Base-by-base conservation (phyloP, 2,329 filamentous ascomycete genomes). In the Peltaster fructicola region DNA sequence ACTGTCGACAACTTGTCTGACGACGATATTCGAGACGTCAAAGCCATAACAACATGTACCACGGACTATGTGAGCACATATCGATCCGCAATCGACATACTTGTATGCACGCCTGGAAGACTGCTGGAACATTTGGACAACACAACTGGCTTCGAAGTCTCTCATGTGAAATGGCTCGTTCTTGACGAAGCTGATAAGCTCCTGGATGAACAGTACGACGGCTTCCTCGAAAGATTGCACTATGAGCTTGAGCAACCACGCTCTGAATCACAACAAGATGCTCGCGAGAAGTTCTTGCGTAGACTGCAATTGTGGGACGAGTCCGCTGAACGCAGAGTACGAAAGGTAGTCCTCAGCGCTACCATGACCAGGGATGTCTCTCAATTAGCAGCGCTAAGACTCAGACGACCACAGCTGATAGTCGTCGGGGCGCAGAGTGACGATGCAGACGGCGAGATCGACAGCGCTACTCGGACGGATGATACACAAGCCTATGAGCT, bases 171-270 rank as follows among this genome's bases (percentile, higher is more conserved):
- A 32, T 95, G 84, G 82, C 60, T 95, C 1, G 68, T 93, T 3
- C 76, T 93, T 22, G 85, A 95, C 41, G 85, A 95, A 52, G 88
- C 85, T 7, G 85, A 95, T 50, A 81, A 88, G 44, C 58, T 95
- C 8, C 64, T 95, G 5, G 76, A 84, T 20, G 80, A 95, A 48
- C 42, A 45, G 18, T 43, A 45, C 19, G 38, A 44, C 17, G 40
- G 36, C 6, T 45, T 47, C 13, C 20, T 45, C 2, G 35, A 40
- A n/a, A 27, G 29, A 5, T 21, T 48, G 8, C 34, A 43, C 8
- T 24, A 28, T 5, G 36, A 41, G 22, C 15, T 46, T n/a, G 20
- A 27, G 7, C 32, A 33, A 8, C 21, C 35, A 4, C 24, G 33
- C 12, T 25, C 23, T 8, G 22, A 20, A 8, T 31, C 35, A 5